A percentile compares a stretch with the other conserved stretches of the same genome.
phyloP scores from a whole-genome alignment of 495 filamentous ascomycete genomes.

The Neurospora sp. region DNA sequence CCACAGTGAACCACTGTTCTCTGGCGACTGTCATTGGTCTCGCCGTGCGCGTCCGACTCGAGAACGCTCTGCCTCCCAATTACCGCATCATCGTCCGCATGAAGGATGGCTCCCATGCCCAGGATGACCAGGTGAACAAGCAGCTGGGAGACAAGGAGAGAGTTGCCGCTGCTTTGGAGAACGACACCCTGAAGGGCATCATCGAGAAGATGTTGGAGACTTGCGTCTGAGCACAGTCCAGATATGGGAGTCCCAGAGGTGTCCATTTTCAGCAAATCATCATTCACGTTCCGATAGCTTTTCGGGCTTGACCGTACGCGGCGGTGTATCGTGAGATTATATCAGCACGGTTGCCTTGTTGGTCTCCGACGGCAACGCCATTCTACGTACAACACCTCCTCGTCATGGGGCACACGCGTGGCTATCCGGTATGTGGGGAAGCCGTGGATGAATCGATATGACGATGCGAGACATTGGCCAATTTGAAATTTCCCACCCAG shows the following conservation, averaged over 20 bases:
- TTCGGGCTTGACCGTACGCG: neutral
- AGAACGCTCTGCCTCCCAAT: slow-evolving; percentile 83
- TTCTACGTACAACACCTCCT: neutral
- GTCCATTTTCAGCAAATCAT: neutral
- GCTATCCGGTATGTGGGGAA: neutral
- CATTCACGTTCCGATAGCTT: neutral
- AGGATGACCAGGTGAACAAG: slow-evolving; percentile 90
- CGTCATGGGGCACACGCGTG: neutral
- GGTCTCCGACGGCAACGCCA: neutral
- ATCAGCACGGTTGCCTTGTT: neutral
- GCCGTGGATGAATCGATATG: neutral
- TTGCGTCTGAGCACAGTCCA: slow-evolving; percentile 34
- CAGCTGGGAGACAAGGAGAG: slow-evolving; percentile 94
- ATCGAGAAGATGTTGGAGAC: slow-evolving; percentile 89
- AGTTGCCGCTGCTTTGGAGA: slow-evolving; percentile 90
- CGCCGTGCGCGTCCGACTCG: slow-evolving; percentile 80
- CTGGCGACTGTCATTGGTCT: slow-evolving; percentile 94
- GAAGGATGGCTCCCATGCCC: slow-evolving; percentile 91
- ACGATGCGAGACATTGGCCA: neutral
- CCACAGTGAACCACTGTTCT: slow-evolving; percentile 96
- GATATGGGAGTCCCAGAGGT: neutral
- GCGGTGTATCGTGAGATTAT: neutral
- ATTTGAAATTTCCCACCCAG: neutral
- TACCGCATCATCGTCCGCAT: slow-evolving; percentile 90
- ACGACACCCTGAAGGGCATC: slow-evolving; percentile 77